A percentile compares a stretch with the other conserved stretches of the same genome.
phyloP scores from a whole-genome alignment of 495 filamentous ascomycete species.

The Cryomyces minteri region DNA sequence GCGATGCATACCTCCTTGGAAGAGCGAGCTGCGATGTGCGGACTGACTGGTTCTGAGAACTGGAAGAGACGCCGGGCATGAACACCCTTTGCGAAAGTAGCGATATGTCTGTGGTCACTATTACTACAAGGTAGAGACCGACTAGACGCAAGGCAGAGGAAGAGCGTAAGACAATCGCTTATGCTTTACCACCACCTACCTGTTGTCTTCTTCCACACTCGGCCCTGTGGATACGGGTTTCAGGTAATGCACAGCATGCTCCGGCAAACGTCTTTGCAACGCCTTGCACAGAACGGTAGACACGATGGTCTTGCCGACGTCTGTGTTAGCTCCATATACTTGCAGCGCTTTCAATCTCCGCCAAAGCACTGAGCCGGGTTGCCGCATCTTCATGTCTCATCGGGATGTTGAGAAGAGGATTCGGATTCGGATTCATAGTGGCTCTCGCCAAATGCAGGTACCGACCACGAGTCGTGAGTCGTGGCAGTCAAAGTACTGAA shows the following conservation, averaged over 20 bases:
- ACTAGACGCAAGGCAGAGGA: no score
- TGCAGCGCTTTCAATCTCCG: slow-evolving; percentile 44
- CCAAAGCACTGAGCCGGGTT: slow-evolving; percentile 31
- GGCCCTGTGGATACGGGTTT: slow-evolving; percentile 66
- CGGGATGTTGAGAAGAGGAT: neutral
- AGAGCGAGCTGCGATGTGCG: slow-evolving; percentile 42
- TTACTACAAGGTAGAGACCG: neutral
- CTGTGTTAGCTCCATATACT: slow-evolving; percentile 63
- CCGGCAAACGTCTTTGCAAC: slow-evolving; percentile 20
- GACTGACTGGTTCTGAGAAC: slow-evolving; percentile 52
- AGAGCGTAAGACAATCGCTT: no score
- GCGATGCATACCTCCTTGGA: no score
- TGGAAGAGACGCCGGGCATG: slow-evolving; percentile 45
- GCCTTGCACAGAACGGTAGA: slow-evolving; percentile 51
- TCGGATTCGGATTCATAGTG: no score
- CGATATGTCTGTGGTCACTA: slow-evolving; percentile 31
- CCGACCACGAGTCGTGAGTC: no score
- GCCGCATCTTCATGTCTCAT: slow-evolving; percentile 1
- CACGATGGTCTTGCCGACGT: slow-evolving; percentile 64
- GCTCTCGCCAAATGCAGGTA: no score
- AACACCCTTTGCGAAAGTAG: slow-evolving; percentile 30
- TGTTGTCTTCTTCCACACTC: slow-evolving; percentile 43
- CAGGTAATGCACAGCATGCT: slow-evolving; percentile 38
- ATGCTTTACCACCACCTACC: neutral
- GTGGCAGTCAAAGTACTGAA: no score